phyloP scores from a whole-genome alignment of 495 filamentous ascomycete species.

The Aspergillus bertholletiae region DNA sequence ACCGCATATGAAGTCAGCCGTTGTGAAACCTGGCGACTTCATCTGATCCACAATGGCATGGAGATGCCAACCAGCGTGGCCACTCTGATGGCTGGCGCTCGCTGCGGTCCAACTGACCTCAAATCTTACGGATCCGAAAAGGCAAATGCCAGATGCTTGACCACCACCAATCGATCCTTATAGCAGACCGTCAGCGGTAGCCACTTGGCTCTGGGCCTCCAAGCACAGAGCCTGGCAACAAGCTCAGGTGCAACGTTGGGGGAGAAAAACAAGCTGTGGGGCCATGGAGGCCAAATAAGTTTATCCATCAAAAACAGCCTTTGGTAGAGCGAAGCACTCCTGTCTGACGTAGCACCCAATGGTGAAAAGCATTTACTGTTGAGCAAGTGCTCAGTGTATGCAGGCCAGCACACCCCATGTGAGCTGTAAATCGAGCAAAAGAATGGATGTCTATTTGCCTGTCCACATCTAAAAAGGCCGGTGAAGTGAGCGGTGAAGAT shows the following conservation, averaged over 20 bases:
- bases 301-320: slow-evolving; percentile 1
- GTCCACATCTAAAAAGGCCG: slow-evolving; percentile 8
- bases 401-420: slow-evolving; percentile 27
- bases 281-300: slow-evolving; percentile 13
- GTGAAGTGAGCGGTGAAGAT: slow-evolving; percentile 17
- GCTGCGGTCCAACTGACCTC: slow-evolving; percentile 20
- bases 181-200: slow-evolving; percentile 13
- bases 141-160: slow-evolving; percentile 18
- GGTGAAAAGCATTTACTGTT: slow-evolving; percentile 2
- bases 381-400: slow-evolving; percentile 13
- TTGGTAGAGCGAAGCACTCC: slow-evolving; percentile 6
- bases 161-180: slow-evolving; percentile 18
- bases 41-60: slow-evolving; percentile 41
- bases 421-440: slow-evolving; percentile 21
- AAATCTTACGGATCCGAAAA: slow-evolving; percentile 18
- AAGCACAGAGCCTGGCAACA: slow-evolving; percentile 21
- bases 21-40: slow-evolving; percentile 42
- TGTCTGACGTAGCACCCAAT: slow-evolving; percentile 21
- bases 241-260: slow-evolving; percentile 38
- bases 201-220: slow-evolving; percentile 5
- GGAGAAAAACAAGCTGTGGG: slow-evolving; percentile 9
- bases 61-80: slow-evolving; percentile 14
- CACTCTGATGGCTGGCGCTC: slow-evolving; percentile 1
- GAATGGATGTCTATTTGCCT: slow-evolving; percentile 12
- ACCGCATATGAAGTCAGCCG: slow-evolving; percentile 43